Evolutionary conservation across 345 rosid genomes (phyloP), one percentile per base, ranked within the genome.

Genomic region (Capsella bursapastoris): DNA sequence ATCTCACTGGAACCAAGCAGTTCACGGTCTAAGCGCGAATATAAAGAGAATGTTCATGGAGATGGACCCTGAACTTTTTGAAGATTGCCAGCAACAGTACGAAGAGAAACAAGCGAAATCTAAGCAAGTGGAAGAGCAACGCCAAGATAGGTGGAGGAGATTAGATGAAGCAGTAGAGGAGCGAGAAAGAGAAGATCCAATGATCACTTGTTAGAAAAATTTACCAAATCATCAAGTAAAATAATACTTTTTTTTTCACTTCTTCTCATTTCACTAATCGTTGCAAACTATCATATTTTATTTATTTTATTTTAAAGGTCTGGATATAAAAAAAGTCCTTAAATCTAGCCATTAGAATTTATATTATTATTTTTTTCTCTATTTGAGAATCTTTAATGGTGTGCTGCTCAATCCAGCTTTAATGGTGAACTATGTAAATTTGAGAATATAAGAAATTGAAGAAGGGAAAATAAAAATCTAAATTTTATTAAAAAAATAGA

Each of bases 1-100:
- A 66, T 50, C 78, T 58, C 98, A 93, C 53, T 93, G 98, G 98
- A 93, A 87, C 83, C 93, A 86, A 70, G 88, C 97, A 8, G 96
- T 93, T 34, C 88, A 90, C 11, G 98, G 98, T 50, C 81, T 93
- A 64, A 90, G 97, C 1, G 68, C 77, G 27, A 90, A 93, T 68
- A 86, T 93, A 29, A 77, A 83, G 71, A 90, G 87, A 74, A 90
- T 93, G 96, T 93, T 93, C 81, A 41, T 86, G 80, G 98, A 93
- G 66, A 89, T 93, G 96, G 97, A 93, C 44, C 53, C 77, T 0
- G 96, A 90, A 61, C 83, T 88, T 67, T 90, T 93, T 58, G 96
- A 90, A 22, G 93, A 85, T 70, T 93, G 97, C 60, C 86, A 84
- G 83, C 83, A 70, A 76, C 84, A 86, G 53, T 84, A 77, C 22